Percentiles rank a stretch among this genome's conserved stretches.
Evolutionary conservation across 2,329 filamentous ascomycete genomes (phyloP).

Genomic region (Epichloe coenophiala): DNA sequence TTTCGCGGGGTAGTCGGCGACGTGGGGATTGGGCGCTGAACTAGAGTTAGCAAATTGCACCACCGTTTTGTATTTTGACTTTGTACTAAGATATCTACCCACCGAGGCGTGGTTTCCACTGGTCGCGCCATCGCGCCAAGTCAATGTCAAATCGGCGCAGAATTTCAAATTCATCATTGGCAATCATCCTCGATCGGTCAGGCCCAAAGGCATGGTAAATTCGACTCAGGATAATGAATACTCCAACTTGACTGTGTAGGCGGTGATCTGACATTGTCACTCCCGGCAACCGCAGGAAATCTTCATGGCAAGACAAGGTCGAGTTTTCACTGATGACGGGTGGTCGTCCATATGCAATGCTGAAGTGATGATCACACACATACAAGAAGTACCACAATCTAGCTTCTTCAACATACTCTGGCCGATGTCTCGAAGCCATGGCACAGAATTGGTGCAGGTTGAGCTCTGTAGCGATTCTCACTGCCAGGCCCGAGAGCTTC

Average conservation of each 20-base stretch:
- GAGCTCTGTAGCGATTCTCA: constrained; percentile 43
- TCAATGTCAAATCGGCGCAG: constrained; percentile 16
- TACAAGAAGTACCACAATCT: constrained; percentile 51
- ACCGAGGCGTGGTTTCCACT: constrained; percentile 23
- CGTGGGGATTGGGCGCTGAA: constrained; percentile 29
- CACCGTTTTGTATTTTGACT: background rate
- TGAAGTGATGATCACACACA: constrained; percentile 53
- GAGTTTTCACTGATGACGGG: constrained; percentile 45
- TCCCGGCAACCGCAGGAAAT: constrained; percentile 34
- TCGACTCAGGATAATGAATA: constrained; percentile 47
- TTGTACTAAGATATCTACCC: background rate
- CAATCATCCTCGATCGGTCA: constrained; percentile 29
- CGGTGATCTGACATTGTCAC: constrained; percentile 41
- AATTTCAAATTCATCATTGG: constrained; percentile 19
- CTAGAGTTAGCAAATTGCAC: background rate
- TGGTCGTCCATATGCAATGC: constrained; percentile 45
- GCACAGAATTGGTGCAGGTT: constrained; percentile 40
- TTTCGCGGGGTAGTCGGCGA: constrained; percentile 35
- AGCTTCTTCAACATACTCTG: constrained; percentile 38
- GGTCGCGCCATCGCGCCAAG: constrained; percentile 21
- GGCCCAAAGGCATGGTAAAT: constrained; percentile 45
- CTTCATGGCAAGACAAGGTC: constrained; percentile 42
- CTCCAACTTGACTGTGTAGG: constrained; percentile 43
- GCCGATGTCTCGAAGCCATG: constrained; percentile 29
- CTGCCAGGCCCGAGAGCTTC: constrained; percentile 46